These are phyloP conservation scores for Cryptosporidium ubiquitum DNA, from an alignment of 169 alveolate genomes.

Conservation along the genomic window DNA sequence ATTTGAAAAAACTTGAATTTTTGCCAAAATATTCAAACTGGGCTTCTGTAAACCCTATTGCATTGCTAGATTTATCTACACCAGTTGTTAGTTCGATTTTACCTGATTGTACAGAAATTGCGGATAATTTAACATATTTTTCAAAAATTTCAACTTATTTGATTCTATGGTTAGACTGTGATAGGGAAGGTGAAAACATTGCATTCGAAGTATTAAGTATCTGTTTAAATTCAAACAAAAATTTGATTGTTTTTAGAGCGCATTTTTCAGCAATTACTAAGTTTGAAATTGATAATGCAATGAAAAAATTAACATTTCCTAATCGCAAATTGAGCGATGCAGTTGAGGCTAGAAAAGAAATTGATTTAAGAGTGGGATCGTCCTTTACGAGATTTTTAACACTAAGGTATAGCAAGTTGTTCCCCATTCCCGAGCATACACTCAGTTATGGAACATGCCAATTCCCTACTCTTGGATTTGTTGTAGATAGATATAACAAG, in stretches of 20 bases:
- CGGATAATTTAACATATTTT: conserved; percentile 80
- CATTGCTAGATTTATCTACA: conserved; percentile 79
- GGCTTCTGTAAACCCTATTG: conserved; percentile 77
- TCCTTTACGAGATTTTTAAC: conserved; percentile 93
- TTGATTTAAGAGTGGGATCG: conserved; percentile 95
- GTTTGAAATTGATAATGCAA: conserved; percentile 87
- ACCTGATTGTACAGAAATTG: conserved; percentile 83
- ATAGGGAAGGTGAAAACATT: conserved; percentile 96
- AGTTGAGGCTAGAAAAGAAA: conserved; percentile 92
- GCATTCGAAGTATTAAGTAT: conserved; percentile 92
- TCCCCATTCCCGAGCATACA: conserved; percentile 46
- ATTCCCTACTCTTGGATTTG: conserved; percentile 98
- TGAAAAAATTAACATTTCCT: conserved; percentile 86
- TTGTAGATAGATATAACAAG: conserved; percentile 91
- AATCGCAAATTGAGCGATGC: conserved; percentile 89
- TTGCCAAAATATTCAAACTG: conserved; percentile 81
- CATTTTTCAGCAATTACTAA: conserved; percentile 93
- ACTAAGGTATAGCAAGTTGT: conserved; percentile 79
- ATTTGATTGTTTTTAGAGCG: conserved; percentile 87
- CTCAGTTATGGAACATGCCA: conserved; percentile 99
- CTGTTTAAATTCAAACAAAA: conserved; percentile 78
- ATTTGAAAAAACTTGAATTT: conserved; percentile 81
- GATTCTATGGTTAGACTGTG: conserved; percentile 95
- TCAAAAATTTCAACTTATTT: conserved; percentile 71
- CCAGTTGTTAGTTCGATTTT: conserved; percentile 80